These are phyloP conservation scores for Stropharia rugosoannulata DNA, from an alignment of 768 basidiomycete species.

Conservation along the genomic window DNA sequence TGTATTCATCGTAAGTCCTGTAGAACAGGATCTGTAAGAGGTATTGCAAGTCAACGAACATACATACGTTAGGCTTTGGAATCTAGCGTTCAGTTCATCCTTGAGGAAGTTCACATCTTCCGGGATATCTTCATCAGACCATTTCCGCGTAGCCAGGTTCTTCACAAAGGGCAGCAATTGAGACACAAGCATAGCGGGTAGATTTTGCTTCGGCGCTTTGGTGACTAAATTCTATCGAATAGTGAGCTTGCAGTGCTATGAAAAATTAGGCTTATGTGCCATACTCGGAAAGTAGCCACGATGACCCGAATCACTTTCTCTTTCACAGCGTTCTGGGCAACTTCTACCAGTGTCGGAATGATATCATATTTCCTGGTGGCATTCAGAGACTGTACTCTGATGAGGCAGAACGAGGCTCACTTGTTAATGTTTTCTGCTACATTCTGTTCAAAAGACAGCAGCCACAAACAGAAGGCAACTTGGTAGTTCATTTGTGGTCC, in stretches of 20 bases:
- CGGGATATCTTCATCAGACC: constrained; percentile 92
- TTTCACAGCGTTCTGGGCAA: constrained; percentile 89
- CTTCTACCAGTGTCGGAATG: constrained; percentile 78
- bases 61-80: constrained; percentile 87
- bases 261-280: constrained; percentile 4
- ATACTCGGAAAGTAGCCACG: constrained; percentile 85
- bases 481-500: constrained; percentile 96
- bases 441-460: constrained; percentile 86
- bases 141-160: constrained; percentile 82
- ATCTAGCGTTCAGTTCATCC: constrained; percentile 81
- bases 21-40: not conserved
- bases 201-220: constrained; percentile 84
- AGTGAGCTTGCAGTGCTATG: not conserved
- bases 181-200: constrained; percentile 90
- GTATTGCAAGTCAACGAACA: not conserved
- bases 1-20: constrained; percentile 96
- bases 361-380: constrained; percentile 79
- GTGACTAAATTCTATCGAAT: constrained; percentile 75
- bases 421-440: constrained; percentile 86
- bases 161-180: constrained; percentile 85
- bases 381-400: not conserved
- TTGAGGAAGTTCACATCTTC: constrained; percentile 89
- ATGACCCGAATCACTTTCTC: constrained; percentile 96
- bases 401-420: constrained; percentile 38
- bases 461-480: constrained; percentile 90